Conservation (phyloP, 495 filamentous ascomycete species). For the Xanthoparmelia taractica region DNA sequence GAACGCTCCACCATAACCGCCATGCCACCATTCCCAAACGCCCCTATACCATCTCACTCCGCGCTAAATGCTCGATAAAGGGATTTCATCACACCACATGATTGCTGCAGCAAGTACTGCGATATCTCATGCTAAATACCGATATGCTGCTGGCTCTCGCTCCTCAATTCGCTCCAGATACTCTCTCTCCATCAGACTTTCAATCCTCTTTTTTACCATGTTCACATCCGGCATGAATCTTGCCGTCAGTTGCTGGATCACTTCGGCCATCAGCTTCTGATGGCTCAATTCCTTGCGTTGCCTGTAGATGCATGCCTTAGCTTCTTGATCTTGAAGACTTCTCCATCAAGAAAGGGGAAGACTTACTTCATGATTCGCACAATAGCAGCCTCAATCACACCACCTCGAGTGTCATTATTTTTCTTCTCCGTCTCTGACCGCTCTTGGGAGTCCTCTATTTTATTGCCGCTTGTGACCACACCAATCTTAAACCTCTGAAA, state of each 20-base stretch:
- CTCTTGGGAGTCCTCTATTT: conserved; percentile 78
- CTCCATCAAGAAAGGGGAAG: background rate
- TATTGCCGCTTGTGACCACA: conserved; percentile 61
- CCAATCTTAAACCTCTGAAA: conserved; percentile 82
- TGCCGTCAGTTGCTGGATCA: conserved; percentile 64
- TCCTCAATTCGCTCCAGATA: conserved; percentile 85
- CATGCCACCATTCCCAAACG: background rate
- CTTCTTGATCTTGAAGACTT: background rate
- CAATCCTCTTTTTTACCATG: conserved; percentile 91
- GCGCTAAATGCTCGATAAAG: conserved; percentile 15
- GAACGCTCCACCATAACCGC: background rate
- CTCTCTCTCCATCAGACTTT: conserved; percentile 84
- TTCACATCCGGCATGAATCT: conserved; percentile 85
- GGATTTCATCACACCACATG: background rate
- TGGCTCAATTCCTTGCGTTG: conserved; percentile 82
- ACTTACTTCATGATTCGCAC: conserved; percentile 95
- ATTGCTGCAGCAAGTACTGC: background rate
- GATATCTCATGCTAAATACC: conserved; percentile 57
- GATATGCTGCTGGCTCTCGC: conserved; percentile 58
- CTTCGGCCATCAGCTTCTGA: conserved; percentile 73
- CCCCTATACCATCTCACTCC: conserved; percentile 9
- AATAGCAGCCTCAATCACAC: conserved; percentile 78
- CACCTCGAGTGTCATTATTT: conserved; percentile 69
- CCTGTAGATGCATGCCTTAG: conserved; percentile 39
- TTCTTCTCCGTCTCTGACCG: conserved; percentile 80